phyloP scores from a whole-genome alignment of 768 basidiomycete species.

The Leccinum obscurum region DNA sequence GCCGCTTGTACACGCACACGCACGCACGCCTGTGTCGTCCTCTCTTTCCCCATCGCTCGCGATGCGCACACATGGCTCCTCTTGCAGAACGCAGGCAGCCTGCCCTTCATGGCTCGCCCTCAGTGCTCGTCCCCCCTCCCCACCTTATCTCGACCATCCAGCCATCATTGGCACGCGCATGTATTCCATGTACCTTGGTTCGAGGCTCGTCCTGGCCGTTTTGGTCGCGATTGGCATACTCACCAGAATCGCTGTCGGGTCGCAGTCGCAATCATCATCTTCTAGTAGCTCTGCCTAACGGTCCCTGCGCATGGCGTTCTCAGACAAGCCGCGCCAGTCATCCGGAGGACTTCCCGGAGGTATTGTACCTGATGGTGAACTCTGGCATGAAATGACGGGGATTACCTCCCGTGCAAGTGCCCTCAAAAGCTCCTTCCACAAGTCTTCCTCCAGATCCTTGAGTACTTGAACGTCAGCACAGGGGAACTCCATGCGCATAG shows the following conservation, averaged over 20 bases:
- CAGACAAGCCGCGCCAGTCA: not conserved
- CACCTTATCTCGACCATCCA: too few species aligned
- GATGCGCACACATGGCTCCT: too few species aligned
- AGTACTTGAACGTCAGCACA: not conserved
- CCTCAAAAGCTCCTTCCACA: not conserved
- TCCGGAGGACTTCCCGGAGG: not conserved
- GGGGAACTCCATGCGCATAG: not conserved
- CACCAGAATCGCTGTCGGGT: conserved; percentile 10
- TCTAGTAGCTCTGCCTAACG: not conserved
- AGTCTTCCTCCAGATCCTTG: not conserved
- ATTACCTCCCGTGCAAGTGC: not conserved
- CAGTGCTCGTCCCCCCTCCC: too few species aligned
- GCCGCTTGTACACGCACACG: too few species aligned
- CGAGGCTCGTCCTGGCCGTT: conserved; percentile 8
- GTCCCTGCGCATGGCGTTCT: not conserved
- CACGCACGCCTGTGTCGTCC: too few species aligned
- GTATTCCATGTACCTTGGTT: conserved; percentile 20
- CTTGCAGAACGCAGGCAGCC: too few species aligned
- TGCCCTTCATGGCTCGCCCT: too few species aligned
- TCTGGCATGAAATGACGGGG: not conserved
- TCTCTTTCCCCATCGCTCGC: too few species aligned
- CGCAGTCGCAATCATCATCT: conserved; percentile 2
- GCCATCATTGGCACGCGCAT: conserved; percentile 9
- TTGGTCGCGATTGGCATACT: conserved; percentile 6
- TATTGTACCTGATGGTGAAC: not conserved